A percentile compares a stretch with the other conserved stretches of the same genome.
Conservation (phyloP, 306 rosid genomes). For the Prunus armeniaca region DNA sequence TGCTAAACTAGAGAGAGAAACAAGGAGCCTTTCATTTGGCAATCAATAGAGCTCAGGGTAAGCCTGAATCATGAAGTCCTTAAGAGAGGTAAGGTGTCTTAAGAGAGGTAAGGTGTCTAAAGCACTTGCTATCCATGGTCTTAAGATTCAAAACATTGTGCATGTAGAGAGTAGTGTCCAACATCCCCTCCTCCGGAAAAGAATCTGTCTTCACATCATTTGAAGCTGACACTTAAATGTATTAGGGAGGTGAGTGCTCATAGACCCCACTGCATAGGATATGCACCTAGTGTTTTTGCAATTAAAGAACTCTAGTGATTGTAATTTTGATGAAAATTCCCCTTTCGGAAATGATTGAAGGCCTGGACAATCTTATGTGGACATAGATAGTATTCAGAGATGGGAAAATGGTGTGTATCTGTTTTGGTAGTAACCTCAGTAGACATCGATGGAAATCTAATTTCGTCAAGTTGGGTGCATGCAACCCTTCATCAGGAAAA, state of each 20-base stretch:
- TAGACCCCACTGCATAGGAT: slow-evolving; percentile 8
- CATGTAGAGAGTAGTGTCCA: no score
- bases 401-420: neutral
- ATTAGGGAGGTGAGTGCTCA: neutral
- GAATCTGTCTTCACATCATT: no score
- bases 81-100: no score
- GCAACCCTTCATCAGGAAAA: neutral
- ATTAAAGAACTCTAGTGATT: neutral
- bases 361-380: neutral
- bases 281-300: neutral
- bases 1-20: no score
- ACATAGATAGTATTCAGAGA: neutral
- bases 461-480: neutral
- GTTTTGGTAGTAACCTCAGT: neutral
- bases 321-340: slow-evolving; percentile 12
- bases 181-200: slow-evolving; percentile 15
- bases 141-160: no score
- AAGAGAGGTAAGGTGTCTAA: no score
- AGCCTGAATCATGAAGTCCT: no score
- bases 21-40: no score
- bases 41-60: no score
- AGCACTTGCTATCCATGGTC: no score
- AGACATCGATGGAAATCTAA: neutral
- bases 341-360: slow-evolving; percentile 11
- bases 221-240: no score